A percentile compares a stretch with the other conserved stretches of the same genome.
phyloP scores from a whole-genome alignment of 2,329 filamentous ascomycete genomes.

The Ophiocordyceps camponoti-rufipedis region DNA sequence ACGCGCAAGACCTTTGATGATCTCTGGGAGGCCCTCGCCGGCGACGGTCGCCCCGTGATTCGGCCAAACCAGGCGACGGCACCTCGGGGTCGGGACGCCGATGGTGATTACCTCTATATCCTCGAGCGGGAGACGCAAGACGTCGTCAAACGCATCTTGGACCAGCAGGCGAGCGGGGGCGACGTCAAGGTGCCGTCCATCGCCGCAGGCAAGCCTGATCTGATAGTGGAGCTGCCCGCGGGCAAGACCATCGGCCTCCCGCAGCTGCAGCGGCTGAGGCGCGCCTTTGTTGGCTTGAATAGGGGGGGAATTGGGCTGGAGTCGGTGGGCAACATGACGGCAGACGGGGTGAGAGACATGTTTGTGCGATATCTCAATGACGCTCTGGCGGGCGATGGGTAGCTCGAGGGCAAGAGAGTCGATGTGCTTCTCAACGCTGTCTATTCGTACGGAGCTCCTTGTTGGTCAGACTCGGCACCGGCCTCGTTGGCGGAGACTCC shows the following conservation, averaged over 20 bases:
- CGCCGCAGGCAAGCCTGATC: conserved; percentile 21
- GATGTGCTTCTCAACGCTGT: not conserved
- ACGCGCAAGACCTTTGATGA: conserved; percentile 35
- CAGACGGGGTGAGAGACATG: conserved; percentile 37
- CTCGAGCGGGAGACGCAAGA: conserved; percentile 65
- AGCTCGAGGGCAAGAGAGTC: not conserved
- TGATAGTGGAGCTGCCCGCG: conserved; percentile 44
- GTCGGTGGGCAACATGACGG: conserved; percentile 32
- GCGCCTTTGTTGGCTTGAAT: conserved; percentile 63
- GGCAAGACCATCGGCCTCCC: conserved; percentile 48
- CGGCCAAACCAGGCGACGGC: conserved; percentile 62
- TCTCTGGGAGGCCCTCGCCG: conserved; percentile 60
- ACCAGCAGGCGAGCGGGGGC: conserved; percentile 46
- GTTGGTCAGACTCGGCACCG: not conserved
- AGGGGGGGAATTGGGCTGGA: conserved; percentile 47
- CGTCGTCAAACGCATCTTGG: conserved; percentile 50
- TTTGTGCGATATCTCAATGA: conserved; percentile 53
- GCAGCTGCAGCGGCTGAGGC: conserved; percentile 57
- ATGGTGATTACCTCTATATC: conserved; percentile 61
- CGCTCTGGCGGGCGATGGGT: conserved; percentile 38
- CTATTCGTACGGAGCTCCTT: not conserved
- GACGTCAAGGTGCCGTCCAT: conserved; percentile 31
- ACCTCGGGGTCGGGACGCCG: conserved; percentile 39
- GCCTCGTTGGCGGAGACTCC: not conserved
- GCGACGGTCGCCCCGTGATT: conserved; percentile 42